Conservation (phyloP, 345 rosid species). For the Camelina hispida region DNA sequence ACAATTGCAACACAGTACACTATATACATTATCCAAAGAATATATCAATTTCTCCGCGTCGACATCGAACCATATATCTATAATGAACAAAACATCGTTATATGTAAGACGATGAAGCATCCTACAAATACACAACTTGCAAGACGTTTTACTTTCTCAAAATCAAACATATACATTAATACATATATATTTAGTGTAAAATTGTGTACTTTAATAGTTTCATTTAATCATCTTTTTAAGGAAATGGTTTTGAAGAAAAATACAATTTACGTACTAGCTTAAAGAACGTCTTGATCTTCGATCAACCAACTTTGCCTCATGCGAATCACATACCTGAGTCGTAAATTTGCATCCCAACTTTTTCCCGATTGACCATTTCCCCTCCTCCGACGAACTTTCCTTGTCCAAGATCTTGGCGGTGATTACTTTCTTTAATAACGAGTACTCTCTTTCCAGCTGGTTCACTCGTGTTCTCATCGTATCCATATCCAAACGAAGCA, state of each 20-base stretch:
- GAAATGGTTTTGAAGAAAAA: background rate
- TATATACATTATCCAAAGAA: too few species aligned
- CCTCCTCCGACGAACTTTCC: conserved; percentile 35
- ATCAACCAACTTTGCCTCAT: conserved; percentile 56
- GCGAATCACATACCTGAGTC: conserved; percentile 83
- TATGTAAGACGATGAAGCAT: background rate
- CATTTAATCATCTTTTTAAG: background rate
- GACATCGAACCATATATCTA: too few species aligned
- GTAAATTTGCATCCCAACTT: conserved; percentile 80
- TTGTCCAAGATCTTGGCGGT: conserved; percentile 60
- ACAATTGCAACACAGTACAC: too few species aligned
- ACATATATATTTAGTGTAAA: background rate
- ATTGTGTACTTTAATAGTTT: background rate
- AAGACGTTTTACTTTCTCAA: background rate
- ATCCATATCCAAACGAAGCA: conserved; percentile 80
- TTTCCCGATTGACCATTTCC: conserved; percentile 54
- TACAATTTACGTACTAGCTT: background rate
- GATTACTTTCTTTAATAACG: conserved; percentile 71
- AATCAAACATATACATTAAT: background rate
- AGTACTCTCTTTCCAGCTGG: conserved; percentile 79
- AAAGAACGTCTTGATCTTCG: conserved; percentile 23
- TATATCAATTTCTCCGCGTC: too few species aligned
- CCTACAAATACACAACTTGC: background rate
- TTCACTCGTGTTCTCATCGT: conserved; percentile 85
- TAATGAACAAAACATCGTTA: background rate